Base-by-base conservation (phyloP, 2,329 filamentous ascomycete species). In the Colletotrichum gloeosporioides region DNA sequence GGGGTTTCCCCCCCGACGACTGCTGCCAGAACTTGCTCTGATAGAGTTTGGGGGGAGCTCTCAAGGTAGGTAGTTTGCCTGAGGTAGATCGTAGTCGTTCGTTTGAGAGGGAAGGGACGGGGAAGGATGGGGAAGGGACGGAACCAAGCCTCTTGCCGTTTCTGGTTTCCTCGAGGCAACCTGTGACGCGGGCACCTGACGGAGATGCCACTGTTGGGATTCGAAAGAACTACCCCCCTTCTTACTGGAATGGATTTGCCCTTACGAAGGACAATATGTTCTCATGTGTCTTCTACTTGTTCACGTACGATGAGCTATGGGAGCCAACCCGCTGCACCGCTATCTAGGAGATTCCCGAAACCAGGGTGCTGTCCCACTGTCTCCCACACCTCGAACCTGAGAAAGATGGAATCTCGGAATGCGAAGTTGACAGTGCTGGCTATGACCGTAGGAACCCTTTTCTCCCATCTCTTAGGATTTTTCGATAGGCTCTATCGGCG, bases 91-190 rank as follows among this genome's bases (percentile, higher is more conserved):
- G 1, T 36, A 39, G 34, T 39, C 15, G 4, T 15, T 8, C 15
- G 34, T 2, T 39, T 39, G 16, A 44, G 34, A 44, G 36, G 36
- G 39, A 49, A 49, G 39, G 39, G 18, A 49, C 44, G 44, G 6
- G 39, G 9, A 15, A 36, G 34, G 34, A 12, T 32, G 12, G 32
- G 32, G 32, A 44, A 44, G 18, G 16, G 2, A 44, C 16, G n/a
- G 3, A 7, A 49, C 44, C 18, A 6, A 22, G n/a, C 3, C 5
- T 49, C 44, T 49, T 7, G 44, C 44, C 9, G 5, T 10, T 44
- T 44, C 2, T 3, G 18, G 18, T 44, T 49, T 49, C 44, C 4
- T 49, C 1, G 44, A 0, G 15, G 1, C 3, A 3, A 4, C 5
- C n/a, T 10, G 9, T 13, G n/a, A 22, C 10, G 34, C 5, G 10